Conservation (phyloP, 169 alveolate genomes). For the Plasmodium fragile region DNA sequence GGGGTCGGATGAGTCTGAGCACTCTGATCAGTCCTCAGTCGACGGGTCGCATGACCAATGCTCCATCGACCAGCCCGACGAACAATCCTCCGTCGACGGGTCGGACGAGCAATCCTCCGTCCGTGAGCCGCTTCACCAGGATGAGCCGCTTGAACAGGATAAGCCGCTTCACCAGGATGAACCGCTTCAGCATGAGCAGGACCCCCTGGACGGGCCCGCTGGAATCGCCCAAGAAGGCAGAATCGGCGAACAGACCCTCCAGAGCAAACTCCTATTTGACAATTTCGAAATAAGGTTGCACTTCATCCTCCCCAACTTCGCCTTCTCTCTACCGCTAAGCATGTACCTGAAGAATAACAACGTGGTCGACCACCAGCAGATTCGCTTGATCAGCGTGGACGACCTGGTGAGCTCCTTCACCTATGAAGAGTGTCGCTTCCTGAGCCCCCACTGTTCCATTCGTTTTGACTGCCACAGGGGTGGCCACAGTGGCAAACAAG, state of each 20-base stretch:
- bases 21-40: no score
- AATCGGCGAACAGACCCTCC: neutral
- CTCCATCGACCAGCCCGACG: no score
- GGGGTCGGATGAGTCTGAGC: no score
- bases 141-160: neutral
- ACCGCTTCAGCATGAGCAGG: no score
- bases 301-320: slow-evolving; percentile 54
- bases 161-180: no score
- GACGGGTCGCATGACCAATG: no score
- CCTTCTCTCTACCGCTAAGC: slow-evolving; percentile 41
- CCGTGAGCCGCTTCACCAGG: no score
- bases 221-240: no score
- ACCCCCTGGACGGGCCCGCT: no score
- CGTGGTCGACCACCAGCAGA: neutral
- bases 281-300: slow-evolving; percentile 51
- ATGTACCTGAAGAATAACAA: slow-evolving; percentile 40
- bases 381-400: neutral
- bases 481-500: neutral
- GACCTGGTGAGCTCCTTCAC: slow-evolving; percentile 25
- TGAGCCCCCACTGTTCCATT: slow-evolving; percentile 26
- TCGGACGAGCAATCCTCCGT: no score
- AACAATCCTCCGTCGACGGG: no score
- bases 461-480: slow-evolving; percentile 18
- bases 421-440: slow-evolving; percentile 42
- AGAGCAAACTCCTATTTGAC: neutral